Evolutionary conservation across 1,284 basidiomycete species (phyloP), one percentile per base, ranked within the genome.

Genomic region (Austroboletus niveus): DNA sequence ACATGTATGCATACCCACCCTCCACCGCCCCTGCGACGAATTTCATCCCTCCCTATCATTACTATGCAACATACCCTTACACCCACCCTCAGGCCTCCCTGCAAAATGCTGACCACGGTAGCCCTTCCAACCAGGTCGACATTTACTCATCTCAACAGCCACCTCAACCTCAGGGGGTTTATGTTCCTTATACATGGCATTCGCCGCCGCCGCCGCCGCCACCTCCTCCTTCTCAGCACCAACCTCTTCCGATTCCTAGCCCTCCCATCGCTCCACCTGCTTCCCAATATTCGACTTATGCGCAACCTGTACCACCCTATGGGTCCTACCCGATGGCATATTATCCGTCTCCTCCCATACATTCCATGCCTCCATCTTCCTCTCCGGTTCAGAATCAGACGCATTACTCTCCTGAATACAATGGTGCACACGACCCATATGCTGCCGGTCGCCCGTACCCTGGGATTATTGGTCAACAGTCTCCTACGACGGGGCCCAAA

Each of bases 311-410:
- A 1, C 63, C 71, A 8, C 61, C 71, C 14, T 73, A 73, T 50
- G 73, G 72, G 42, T 59, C 69, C 17, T 82, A 81, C 61, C 70
- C 78, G 6, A 64, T 76, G 55, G 70, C 71, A 12, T 85, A 81
- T 53, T 81, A 78, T 60, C 72, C 75, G 6, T 68, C 64, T 5
- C 64, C 72, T 42, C 67, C 72, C 20, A 67, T 73, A 53, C 77
- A 77, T 47, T 67, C 70, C 11, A 62, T 73, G 53, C 70, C 71
- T 11, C 60, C 71, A 0, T 71, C 71, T 11, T 57, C 65, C 35
- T 64, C 71, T 46, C 61, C 68, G 6, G 64, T 57, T 45, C 72
- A 61, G 47, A 73, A 70, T 49, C 65, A 62, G 51, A 35, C 45
- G 10, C 68, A 61, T 24, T 69, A 65, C 32, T 30, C 62, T n/a